A percentile compares a stretch with the other conserved stretches of the same genome.
Conservation (phyloP, 192 early-diverging fungal genomes). For the Dimargaris cristalligena region DNA sequence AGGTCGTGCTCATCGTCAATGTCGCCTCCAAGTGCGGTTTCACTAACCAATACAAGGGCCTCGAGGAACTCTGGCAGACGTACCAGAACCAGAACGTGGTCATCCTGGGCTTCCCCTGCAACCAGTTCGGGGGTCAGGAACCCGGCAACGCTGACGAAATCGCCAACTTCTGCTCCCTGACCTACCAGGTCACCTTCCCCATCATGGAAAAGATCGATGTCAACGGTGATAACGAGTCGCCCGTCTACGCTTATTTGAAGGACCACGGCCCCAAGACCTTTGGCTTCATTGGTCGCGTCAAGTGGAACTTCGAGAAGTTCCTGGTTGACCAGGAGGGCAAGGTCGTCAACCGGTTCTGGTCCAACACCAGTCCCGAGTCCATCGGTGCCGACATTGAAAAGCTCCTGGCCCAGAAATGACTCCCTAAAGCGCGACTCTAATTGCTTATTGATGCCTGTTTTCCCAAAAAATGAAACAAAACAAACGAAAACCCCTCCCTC, state of each 20-base stretch:
- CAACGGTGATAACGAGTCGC: slow-evolving; percentile 46
- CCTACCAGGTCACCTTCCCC: slow-evolving; percentile 73
- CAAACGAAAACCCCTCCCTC: no score
- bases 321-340: slow-evolving; percentile 46
- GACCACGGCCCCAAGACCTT: slow-evolving; percentile 28
- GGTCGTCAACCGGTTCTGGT: slow-evolving; percentile 46
- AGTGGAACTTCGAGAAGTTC: slow-evolving; percentile 84
- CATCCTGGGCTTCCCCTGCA: slow-evolving; percentile 81
- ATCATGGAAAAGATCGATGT: slow-evolving; percentile 77
- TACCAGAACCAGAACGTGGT: slow-evolving; percentile 55
- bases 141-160: slow-evolving; percentile 27
- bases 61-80: slow-evolving; percentile 49
- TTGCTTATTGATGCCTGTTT: no score
- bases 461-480: no score
- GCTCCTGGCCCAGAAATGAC: slow-evolving; percentile 22
- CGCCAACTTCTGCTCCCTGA: slow-evolving; percentile 36
- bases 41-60: slow-evolving; percentile 56
- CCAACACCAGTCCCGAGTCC: slow-evolving; percentile 36
- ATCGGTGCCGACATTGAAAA: slow-evolving; percentile 42
- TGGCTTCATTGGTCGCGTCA: slow-evolving; percentile 38
- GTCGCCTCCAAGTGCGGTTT: slow-evolving; percentile 84
- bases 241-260: slow-evolving; percentile 49
- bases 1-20: slow-evolving; percentile 76
- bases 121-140: slow-evolving; percentile 70
- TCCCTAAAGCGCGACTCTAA: no score